Evolutionary conservation across 2,329 filamentous ascomycete species (phyloP).

Genomic region (Fusarium sp.): DNA sequence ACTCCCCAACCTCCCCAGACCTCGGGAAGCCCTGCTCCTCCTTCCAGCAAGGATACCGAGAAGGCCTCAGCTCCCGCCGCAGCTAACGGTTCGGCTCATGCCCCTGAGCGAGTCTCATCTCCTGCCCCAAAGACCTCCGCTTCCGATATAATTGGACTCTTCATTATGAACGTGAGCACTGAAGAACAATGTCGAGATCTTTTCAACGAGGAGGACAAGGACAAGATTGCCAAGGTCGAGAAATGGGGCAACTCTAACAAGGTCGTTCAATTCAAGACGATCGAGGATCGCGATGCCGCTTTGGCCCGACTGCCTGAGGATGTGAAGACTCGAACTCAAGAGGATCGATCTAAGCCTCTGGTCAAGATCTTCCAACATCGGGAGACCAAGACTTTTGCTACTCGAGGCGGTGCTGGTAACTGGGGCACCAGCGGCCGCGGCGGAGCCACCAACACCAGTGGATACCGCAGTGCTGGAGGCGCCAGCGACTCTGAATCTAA

Average conservation of each 20-base stretch:
- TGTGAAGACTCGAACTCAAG: conserved; percentile 77
- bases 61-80: conserved; percentile 62
- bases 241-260: conserved; percentile 85
- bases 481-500: conserved; percentile 77
- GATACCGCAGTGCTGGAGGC: conserved; percentile 86
- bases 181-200: conserved; percentile 87
- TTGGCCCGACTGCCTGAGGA: conserved; percentile 81
- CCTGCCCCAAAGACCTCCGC: conserved; percentile 70
- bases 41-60: conserved; percentile 66
- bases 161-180: conserved; percentile 86
- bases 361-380: conserved; percentile 86
- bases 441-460: conserved; percentile 70
- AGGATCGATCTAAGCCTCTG: conserved; percentile 82
- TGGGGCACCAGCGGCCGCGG: conserved; percentile 77
- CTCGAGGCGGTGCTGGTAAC: conserved; percentile 74
- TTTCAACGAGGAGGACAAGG: conserved; percentile 84
- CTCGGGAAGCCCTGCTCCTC: conserved; percentile 57
- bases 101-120: conserved; percentile 67
- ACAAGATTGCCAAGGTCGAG: conserved; percentile 83
- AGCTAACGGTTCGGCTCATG: conserved; percentile 67
- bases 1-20: conserved; percentile 65
- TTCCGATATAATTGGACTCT: conserved; percentile 84
- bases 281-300: conserved; percentile 84
- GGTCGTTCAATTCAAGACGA: conserved; percentile 85
- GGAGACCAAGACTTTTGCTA: conserved; percentile 67